Evolutionary conservation across 257 asterid species (phyloP), one percentile per base, ranked within the genome.

Genomic region (Petunia axillaris): DNA sequence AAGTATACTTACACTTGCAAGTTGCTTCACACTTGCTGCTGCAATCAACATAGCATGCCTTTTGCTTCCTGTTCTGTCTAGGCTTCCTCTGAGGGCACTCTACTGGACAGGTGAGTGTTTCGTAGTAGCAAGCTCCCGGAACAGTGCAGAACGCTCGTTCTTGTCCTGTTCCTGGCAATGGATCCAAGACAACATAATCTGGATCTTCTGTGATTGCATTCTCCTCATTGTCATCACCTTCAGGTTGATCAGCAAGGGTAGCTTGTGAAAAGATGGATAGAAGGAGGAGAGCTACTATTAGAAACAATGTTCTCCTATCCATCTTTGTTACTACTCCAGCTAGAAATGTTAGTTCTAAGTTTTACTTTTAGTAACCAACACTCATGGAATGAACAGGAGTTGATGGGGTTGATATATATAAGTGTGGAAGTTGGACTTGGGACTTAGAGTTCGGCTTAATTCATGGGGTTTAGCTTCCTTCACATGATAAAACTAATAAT

Each of bases 11-110:
- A 92, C 93, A 88, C 84, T 87, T 92, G 89, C 95, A 92, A n/a
- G 87, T 88, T 79, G 62, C 88, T 85, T 90, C 90, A 75, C 95
- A 92, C 16, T 81, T 89, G 90, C 91, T 89, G 53, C 91, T 87
- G 81, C 97, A 90, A 60, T 92, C 89, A 3, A 89, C 60, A 68
- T 84, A 90, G 83, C 97, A 92, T 38, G 93, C 97, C 81, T 89
- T 92, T 16, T 74, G 67, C 82, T 75, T 88, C 87, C 82, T 90
- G 88, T 92, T 88, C 82, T 90, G 81, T 80, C 78, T 83, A 36
- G 95, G 97, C 89, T 87, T 90, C 82, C 92, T 88, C 11, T 84
- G 44, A 1, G 91, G 84, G 83, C 95, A 92, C 73, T 92, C 81
- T 2, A 80, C 16, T 0, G 93, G 97, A 80, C 97, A 92, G 35